A percentile compares a stretch with the other conserved stretches of the same genome.
These are phyloP conservation scores for Aspergillus homomorphus DNA, from an alignment of 495 filamentous ascomycete species.

Conservation along the genomic window DNA sequence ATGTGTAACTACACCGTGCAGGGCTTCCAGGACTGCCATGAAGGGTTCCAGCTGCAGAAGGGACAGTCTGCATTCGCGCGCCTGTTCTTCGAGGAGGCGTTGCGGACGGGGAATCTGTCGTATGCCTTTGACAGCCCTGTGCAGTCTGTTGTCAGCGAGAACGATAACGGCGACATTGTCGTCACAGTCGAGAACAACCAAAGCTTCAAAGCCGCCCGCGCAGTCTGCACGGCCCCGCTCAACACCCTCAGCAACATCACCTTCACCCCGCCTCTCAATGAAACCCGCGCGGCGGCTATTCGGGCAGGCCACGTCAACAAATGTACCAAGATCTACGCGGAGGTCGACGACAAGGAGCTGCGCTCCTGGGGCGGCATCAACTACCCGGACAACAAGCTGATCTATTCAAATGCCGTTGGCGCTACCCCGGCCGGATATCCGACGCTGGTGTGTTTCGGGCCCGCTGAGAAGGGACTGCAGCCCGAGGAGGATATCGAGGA, in stretches of 20 bases:
- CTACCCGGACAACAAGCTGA: not conserved
- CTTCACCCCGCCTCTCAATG: constrained; percentile 24
- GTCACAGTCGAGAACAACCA: not conserved
- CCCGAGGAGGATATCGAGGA: constrained; percentile 12
- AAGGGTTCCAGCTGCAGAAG: constrained; percentile 25
- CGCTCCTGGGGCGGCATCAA: constrained; percentile 6
- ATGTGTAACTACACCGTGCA: constrained; percentile 20
- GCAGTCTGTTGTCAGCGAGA: constrained; percentile 10
- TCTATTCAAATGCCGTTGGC: constrained; percentile 13
- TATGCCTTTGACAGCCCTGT: constrained; percentile 27
- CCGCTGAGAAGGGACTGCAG: constrained; percentile 3
- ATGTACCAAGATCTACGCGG: constrained; percentile 26
- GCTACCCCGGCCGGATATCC: constrained; percentile 11
- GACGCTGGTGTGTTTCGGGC: constrained; percentile 12
- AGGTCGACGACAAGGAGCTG: constrained; percentile 10
- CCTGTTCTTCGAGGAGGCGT: constrained; percentile 25
- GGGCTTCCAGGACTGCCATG: constrained; percentile 17
- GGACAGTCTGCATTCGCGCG: constrained; percentile 30
- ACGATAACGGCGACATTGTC: constrained; percentile 14
- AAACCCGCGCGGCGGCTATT: constrained; percentile 19
- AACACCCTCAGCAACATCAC: constrained; percentile 19
- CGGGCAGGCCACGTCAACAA: constrained; percentile 20
- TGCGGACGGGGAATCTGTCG: constrained; percentile 15
- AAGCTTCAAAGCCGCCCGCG: constrained; percentile 3
- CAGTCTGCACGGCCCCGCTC: constrained; percentile 26